phyloP scores from a whole-genome alignment of 1,284 basidiomycete genomes.

The Neotropicomus parvogracilis region DNA sequence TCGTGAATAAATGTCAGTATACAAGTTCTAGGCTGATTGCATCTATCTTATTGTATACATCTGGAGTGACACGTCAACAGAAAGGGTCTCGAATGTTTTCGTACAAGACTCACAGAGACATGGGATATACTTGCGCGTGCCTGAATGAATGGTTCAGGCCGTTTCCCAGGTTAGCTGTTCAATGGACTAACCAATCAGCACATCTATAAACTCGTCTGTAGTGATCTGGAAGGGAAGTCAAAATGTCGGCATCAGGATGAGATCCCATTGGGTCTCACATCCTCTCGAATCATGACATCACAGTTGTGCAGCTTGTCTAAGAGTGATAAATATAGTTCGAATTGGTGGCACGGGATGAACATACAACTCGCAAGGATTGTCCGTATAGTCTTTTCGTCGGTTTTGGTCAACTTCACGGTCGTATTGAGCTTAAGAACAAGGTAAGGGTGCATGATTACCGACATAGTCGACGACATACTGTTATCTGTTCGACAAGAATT shows the following conservation, averaged over 20 bases:
- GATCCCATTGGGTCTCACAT: conserved; percentile 54
- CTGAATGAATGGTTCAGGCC: conserved; percentile 35
- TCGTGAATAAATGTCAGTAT: conserved; percentile 4
- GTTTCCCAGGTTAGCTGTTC: not conserved
- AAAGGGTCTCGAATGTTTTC: not conserved
- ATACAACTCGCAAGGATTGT: conserved; percentile 85
- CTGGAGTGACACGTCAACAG: conserved; percentile 31
- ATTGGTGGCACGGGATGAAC: conserved; percentile 21
- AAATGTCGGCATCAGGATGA: not conserved
- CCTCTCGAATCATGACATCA: conserved; percentile 95
- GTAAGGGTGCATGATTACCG: not conserved
- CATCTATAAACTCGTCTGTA: conserved; percentile 96
- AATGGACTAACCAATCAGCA: conserved; percentile 69
- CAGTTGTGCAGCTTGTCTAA: conserved; percentile 87
- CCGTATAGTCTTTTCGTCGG: conserved; percentile 92
- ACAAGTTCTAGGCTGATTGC: conserved; percentile 83
- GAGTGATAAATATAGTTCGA: not conserved
- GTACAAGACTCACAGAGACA: conserved; percentile 65
- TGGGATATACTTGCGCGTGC: conserved; percentile 92
- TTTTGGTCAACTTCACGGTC: conserved; percentile 91
- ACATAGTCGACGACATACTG: conserved; percentile 18
- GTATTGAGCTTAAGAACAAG: conserved; percentile 62
- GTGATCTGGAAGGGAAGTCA: conserved; percentile 65
- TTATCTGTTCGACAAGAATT: conserved; percentile 20
- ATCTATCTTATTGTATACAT: conserved; percentile 96